These are phyloP conservation scores for Isatis lusitanica DNA, from an alignment of 441 rosid genomes.

Conservation along the genomic window DNA sequence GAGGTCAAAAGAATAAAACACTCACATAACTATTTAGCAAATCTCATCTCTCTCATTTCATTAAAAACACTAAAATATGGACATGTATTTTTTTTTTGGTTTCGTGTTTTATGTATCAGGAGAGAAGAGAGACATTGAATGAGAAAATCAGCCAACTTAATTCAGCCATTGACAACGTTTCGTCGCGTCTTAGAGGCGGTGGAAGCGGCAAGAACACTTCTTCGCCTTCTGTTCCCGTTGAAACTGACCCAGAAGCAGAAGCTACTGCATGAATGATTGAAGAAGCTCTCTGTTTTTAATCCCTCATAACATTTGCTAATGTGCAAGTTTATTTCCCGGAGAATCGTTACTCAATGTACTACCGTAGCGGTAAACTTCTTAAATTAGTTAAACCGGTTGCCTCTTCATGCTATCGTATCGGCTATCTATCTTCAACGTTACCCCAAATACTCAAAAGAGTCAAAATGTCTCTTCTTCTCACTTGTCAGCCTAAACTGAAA, in stretches of 20 bases:
- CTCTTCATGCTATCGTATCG: conserved; percentile 5
- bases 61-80: neutral
- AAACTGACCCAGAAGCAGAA: conserved; percentile 65
- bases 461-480: conserved; percentile 25
- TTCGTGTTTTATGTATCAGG: neutral
- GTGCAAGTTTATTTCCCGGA: neutral
- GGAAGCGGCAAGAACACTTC: conserved; percentile 24
- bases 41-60: neutral
- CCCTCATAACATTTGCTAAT: neutral
- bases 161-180: conserved; percentile 80
- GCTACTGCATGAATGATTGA: conserved; percentile 40
- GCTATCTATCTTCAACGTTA: conserved; percentile 14
- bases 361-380: too few species aligned
- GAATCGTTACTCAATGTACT: neutral
- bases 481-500: neutral
- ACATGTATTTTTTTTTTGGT: neutral
- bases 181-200: conserved; percentile 75
- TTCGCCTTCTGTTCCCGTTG: conserved; percentile 41
- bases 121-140: conserved; percentile 62
- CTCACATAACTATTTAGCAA: neutral
- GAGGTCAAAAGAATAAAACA: conserved; percentile 36
- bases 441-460: neutral
- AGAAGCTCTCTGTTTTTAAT: neutral
- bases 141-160: conserved; percentile 80
- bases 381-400: neutral